These are phyloP conservation scores for Poterioochromonas sp. DNA, from an alignment of 352 stramenopile genomes.

Conservation along the genomic window DNA sequence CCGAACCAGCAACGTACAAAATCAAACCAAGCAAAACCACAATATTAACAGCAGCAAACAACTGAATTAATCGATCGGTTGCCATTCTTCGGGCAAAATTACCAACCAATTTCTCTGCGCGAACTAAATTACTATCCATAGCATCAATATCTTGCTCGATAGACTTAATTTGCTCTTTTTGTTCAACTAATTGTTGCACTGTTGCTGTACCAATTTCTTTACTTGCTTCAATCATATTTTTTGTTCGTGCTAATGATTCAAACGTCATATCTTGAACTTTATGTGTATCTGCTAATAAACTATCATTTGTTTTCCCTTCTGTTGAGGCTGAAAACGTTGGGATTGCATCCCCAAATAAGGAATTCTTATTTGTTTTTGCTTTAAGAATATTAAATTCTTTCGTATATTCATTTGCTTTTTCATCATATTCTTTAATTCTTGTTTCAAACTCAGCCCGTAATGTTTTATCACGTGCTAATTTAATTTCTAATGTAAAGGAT, in stretches of 20 bases:
- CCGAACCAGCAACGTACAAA: slow-evolving; percentile 11
- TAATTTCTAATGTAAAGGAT: slow-evolving; percentile 14
- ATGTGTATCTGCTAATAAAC: slow-evolving; percentile 1
- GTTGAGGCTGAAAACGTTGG: background rate
- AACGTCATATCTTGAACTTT: slow-evolving; percentile 20
- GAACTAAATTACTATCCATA: slow-evolving; percentile 23
- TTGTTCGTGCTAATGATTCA: slow-evolving; percentile 24
- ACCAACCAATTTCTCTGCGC: background rate
- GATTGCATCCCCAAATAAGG: background rate
- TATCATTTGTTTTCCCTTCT: slow-evolving; percentile 23
- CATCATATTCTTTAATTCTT: background rate
- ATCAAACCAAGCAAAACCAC: slow-evolving; percentile 16
- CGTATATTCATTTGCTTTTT: background rate
- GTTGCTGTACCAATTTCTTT: slow-evolving; percentile 24
- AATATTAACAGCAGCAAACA: slow-evolving; percentile 32
- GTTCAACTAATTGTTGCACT: background rate
- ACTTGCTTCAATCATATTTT: slow-evolving; percentile 26
- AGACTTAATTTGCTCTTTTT: slow-evolving; percentile 16
- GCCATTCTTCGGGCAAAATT: slow-evolving; percentile 31
- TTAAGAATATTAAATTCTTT: slow-evolving; percentile 2
- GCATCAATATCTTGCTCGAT: background rate
- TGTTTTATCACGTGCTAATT: background rate
- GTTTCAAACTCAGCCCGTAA: background rate
- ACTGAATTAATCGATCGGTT: slow-evolving; percentile 27
- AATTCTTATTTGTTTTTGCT: background rate